Base-by-base conservation (phyloP, 495 filamentous ascomycete species). In the Podospora pseudoanserina region DNA sequence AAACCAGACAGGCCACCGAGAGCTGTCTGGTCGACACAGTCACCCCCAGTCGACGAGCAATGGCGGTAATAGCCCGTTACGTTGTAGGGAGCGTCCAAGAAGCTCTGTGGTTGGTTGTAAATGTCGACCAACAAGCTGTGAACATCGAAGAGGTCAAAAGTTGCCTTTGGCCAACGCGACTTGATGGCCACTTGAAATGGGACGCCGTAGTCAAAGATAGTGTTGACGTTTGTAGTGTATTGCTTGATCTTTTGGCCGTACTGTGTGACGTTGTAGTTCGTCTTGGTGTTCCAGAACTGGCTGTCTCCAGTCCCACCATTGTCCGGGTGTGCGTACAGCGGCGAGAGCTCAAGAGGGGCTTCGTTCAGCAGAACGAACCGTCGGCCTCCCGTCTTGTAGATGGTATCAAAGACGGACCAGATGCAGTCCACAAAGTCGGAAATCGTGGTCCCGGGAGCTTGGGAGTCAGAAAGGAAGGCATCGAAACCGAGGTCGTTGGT, bases 401-500 rank as follows among this genome's bases (percentile, higher is more conserved):
- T 80, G 39, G 62, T 63, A 67, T 88, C 84, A 60, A 92, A 82
- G 0, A 80, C 78, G 4, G 80, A 66, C 77, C 87, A 90, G 5
- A 92, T 79, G 72, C 91, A 93, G 67, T 86, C 82, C 23, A 87
- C 79, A 73, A 87, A 92, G 73, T 88, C 84, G 18, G 79, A 76
- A 60, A 91, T 80, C 3, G 85, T 88, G 56, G 83, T 87, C 2
- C 83, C 85, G 0, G 80, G 65, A 26, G 84, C 73, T 73, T 91
- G 86, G 54, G 81, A 82, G 74, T 91, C 88, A 20, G 84, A 85
- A 28, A 92, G 73, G 73, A 92, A 88, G 27, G 81, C 88, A 59
- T 81, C 74, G 64, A 76, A 81, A 49, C 90, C 90, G 13, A 94
- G 79, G 72, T 94, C 91, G 71, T 92, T 93, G 64, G 90, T 91